A percentile compares a stretch with the other conserved stretches of the same genome.
Conservation (phyloP, 1,284 basidiomycete genomes). For the Microbotryum violaceum region DNA sequence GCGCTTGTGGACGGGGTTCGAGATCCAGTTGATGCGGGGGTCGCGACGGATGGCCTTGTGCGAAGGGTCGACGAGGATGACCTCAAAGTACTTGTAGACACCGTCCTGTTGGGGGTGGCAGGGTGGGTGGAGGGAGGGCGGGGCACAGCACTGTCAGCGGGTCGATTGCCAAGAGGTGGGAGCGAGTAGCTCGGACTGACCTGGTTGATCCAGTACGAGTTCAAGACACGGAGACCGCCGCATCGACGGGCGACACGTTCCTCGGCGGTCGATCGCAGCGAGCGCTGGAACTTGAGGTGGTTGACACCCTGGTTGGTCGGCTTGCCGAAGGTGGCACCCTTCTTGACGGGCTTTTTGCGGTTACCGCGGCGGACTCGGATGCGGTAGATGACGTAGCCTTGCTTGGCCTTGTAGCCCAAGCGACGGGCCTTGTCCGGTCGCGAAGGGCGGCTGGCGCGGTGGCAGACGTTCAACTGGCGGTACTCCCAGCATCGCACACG, state of each 20-base stretch:
- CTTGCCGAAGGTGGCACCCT: slow-evolving; percentile 98
- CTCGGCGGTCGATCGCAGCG: slow-evolving; percentile 87
- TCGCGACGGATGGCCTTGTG: slow-evolving; percentile 75
- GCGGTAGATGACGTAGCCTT: slow-evolving; percentile 98
- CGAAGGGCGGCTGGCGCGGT: slow-evolving; percentile 94
- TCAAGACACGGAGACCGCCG: slow-evolving; percentile 80
- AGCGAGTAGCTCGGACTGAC: slow-evolving; percentile 22
- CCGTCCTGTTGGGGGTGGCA: slow-evolving; percentile 52
- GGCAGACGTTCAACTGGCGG: slow-evolving; percentile 95
- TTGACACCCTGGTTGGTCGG: slow-evolving; percentile 99
- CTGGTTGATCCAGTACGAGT: slow-evolving; percentile 98
- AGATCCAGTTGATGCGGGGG: slow-evolving; percentile 97
- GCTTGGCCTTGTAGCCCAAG: slow-evolving; percentile 99
- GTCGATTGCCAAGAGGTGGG: background rate
- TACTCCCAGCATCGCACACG: slow-evolving; percentile 99
- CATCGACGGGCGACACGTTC: slow-evolving; percentile 96
- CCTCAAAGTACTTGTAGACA: slow-evolving; percentile 99
- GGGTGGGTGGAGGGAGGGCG: background rate
- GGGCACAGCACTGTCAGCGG: background rate
- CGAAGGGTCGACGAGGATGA: slow-evolving; percentile 85
- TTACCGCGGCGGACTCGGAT: slow-evolving; percentile 96
- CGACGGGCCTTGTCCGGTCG: slow-evolving; percentile 99
- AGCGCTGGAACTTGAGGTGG: slow-evolving; percentile 97
- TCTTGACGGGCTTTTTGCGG: slow-evolving; percentile 97
- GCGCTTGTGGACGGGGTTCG: slow-evolving; percentile 96